phyloP scores from a whole-genome alignment of 805 yeast species.

The Cyberlindnera euphorbiae region DNA sequence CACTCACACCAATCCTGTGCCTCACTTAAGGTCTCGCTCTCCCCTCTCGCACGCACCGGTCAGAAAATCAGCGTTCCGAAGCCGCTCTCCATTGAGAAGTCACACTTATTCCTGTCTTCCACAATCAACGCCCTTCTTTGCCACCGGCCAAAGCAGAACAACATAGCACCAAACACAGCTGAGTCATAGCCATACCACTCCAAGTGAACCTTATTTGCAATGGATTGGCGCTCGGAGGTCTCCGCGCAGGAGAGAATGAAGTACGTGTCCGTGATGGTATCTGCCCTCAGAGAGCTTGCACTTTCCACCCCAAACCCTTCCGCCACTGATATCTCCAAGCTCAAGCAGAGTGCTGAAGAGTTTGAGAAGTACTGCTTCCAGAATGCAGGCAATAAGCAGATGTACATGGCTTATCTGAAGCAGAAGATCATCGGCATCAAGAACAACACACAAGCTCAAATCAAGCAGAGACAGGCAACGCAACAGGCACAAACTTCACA shows the following conservation, averaged over 20 bases:
- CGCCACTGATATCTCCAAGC: constrained; percentile 33
- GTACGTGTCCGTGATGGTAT: constrained; percentile 21
- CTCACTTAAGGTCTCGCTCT: too few relatives aligned
- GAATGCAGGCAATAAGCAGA: constrained; percentile 52
- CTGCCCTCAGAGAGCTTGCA: constrained; percentile 23
- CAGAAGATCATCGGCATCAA: constrained; percentile 25
- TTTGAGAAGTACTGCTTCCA: constrained; percentile 63
- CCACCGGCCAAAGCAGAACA: too few relatives aligned
- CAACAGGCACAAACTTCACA: constrained; percentile 4
- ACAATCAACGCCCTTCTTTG: too few relatives aligned
- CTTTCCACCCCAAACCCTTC: constrained; percentile 14
- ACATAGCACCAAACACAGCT: too few relatives aligned
- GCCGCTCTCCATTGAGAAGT: too few relatives aligned
- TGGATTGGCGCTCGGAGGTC: constrained; percentile 27
- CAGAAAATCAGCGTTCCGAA: too few relatives aligned
- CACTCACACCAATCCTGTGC: too few relatives aligned
- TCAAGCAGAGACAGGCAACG: constrained; percentile 33
- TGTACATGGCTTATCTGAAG: constrained; percentile 46
- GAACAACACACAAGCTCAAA: constrained; percentile 19
- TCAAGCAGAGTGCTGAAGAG: constrained; percentile 59
- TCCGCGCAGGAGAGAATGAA: constrained; percentile 21
- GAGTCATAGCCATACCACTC: too few relatives aligned
- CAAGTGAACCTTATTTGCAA: constrained; percentile 1
- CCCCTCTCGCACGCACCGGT: too few relatives aligned
- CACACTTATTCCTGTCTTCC: too few relatives aligned